phyloP scores from a whole-genome alignment of 73 alveolate species.

The Blepharisma stoltei region DNA sequence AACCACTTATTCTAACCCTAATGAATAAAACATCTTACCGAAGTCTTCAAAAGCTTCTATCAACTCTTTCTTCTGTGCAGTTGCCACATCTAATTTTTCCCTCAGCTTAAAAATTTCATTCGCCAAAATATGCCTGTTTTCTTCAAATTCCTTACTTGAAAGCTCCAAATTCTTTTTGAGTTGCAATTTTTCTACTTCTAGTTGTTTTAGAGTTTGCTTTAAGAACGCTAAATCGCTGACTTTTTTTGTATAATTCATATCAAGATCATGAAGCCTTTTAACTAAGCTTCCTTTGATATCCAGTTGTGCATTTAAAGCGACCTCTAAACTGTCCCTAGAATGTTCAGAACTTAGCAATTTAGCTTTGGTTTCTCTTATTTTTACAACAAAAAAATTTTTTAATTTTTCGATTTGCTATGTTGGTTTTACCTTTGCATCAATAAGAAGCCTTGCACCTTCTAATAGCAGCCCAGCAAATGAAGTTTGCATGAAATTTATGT shows the following conservation, averaged over 20 bases:
- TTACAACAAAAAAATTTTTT: constrained; percentile 13
- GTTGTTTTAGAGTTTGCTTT: neutral
- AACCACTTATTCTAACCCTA: neutral
- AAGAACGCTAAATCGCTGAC: neutral
- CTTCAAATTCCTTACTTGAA: neutral
- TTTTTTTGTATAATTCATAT: neutral
- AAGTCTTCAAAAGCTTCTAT: constrained; percentile 15
- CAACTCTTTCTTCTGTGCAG: constrained; percentile 4
- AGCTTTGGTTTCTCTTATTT: constrained; percentile 7
- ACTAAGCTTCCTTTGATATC: neutral
- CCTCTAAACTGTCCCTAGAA: neutral
- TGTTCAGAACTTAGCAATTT: neutral
- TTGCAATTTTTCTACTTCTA: constrained; percentile 18
- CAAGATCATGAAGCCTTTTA: neutral
- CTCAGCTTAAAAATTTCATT: constrained; percentile 8
- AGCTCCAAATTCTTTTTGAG: neutral
- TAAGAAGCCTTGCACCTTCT: constrained; percentile 4
- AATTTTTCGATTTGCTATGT: neutral
- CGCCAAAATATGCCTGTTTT: neutral
- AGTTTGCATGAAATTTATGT: neutral
- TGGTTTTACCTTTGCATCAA: neutral
- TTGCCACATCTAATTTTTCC: neutral
- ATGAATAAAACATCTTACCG: neutral
- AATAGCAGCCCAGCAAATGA: constrained; percentile 1
- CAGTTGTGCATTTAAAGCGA: neutral